Conservation (phyloP, 2,329 filamentous ascomycete species). For the Sporothrix humicola region DNA sequence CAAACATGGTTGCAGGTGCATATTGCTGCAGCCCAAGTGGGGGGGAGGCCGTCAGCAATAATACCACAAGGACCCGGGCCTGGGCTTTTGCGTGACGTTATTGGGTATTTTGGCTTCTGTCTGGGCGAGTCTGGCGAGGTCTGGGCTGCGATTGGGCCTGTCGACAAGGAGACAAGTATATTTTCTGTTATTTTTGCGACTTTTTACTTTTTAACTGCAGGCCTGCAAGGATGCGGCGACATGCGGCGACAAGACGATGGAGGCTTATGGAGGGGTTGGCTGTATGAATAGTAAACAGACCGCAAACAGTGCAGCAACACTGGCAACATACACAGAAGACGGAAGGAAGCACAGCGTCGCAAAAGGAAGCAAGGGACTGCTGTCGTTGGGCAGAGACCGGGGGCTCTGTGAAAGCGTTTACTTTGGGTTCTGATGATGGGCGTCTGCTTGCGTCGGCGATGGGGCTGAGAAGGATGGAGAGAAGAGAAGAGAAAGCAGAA, state of each 20-base stretch:
- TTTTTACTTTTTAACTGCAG: background rate
- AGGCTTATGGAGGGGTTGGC: no score
- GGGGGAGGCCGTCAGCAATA: conserved; percentile 34
- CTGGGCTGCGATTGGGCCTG: background rate
- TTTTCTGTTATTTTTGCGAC: background rate
- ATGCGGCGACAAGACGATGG: background rate
- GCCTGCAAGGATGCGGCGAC: conserved; percentile 14
- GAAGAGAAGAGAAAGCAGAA: background rate
- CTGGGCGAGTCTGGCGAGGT: no score
- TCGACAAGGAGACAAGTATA: no score
- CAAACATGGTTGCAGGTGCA: conserved; percentile 27
- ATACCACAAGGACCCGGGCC: background rate
- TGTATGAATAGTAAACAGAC: no score
- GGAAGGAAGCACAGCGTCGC: background rate
- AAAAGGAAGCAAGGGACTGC: background rate
- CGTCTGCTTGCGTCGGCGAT: conserved; percentile 8
- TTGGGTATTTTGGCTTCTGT: background rate
- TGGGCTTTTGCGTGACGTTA: conserved; percentile 10
- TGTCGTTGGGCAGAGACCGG: conserved; percentile 18
- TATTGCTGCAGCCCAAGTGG: conserved; percentile 37
- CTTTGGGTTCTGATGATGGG: conserved; percentile 5
- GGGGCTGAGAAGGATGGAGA: conserved; percentile 8
- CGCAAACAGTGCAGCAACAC: background rate
- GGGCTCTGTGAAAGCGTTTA: background rate
- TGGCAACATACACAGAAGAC: background rate